These are phyloP conservation scores for Primulina eburnea DNA, from an alignment of 257 asterid species.

Conservation along the genomic window DNA sequence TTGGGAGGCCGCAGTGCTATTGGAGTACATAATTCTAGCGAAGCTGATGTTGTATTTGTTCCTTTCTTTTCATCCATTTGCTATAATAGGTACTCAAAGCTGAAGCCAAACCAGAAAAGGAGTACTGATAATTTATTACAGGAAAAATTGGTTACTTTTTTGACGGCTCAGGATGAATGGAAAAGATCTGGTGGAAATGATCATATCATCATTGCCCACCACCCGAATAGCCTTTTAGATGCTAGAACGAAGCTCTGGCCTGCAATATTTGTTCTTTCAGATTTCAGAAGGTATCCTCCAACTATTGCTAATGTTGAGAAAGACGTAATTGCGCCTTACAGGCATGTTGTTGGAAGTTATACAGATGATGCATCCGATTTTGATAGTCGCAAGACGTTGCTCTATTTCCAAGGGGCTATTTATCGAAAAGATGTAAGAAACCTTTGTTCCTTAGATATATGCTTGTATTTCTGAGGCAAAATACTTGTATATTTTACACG, in stretches of 20 bases:
- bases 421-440: constrained; percentile 87
- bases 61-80: constrained; percentile 86
- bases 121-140: constrained; percentile 56
- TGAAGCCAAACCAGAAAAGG: constrained; percentile 41
- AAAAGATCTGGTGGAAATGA: constrained; percentile 73
- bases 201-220: constrained; percentile 87
- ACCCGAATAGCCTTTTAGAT: constrained; percentile 81
- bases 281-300: constrained; percentile 93
- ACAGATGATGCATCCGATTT: constrained; percentile 59
- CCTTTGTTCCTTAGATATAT: background rate
- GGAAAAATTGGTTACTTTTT: constrained; percentile 62
- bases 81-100: constrained; percentile 68
- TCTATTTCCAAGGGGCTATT: constrained; percentile 93
- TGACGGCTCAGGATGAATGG: constrained; percentile 71
- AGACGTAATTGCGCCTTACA: constrained; percentile 90
- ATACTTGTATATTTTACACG: background rate
- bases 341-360: constrained; percentile 55
- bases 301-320: constrained; percentile 79
- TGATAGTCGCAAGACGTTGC: constrained; percentile 67
- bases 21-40: constrained; percentile 66
- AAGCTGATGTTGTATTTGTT: constrained; percentile 87
- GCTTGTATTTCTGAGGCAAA: background rate
- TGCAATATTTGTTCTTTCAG: constrained; percentile 70
- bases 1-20: constrained; percentile 47
- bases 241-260: constrained; percentile 92